Base-by-base conservation (phyloP, 192 early-diverging fungal genomes). In the Coemansia sp. region DNA sequence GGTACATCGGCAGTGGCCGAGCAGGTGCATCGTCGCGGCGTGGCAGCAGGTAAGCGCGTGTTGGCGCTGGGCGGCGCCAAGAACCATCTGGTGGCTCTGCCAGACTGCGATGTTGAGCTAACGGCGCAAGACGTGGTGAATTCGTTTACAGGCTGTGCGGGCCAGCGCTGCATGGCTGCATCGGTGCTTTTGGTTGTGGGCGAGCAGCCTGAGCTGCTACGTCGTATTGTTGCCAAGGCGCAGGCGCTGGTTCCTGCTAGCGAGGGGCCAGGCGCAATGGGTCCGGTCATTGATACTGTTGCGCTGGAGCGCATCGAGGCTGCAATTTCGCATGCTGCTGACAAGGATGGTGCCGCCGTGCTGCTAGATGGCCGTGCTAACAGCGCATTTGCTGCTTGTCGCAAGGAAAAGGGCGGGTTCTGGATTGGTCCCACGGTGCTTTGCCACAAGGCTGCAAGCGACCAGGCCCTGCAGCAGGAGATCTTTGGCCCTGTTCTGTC, bases 401-500 rank as follows among this genome's bases (percentile, higher is more conserved):
- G 60, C 2, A 46, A 59, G 9, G 47, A 59, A 11, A 56, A 71
- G 26, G 64, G 62, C 18, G 90, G 90, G 1, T 88, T 73, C 68
- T 92, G 87, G 86, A 61, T 89, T 10, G 90, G 88, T 5, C 88
- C 90, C 1, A 85, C 88, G 0, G 72, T 92, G 6, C 65, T 92
- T 33, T 48, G 66, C 37, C 90, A 91, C 57, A 72, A 60, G 6
- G 72, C 71, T 39, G 60, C 78, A 28, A 52, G 57, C 26, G 89
- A 90, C 50, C 39, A 57, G 9, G 88, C 88, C 21, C 72, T 91
- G 60, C 80, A 84, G 45, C 81, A 84, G 45, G 91, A 92, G 79
- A 90, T 92, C 50, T 92, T 92, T 81, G 91, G 91, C 7, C 91
- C 91, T 0, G 87, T 88, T 6, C 62, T 92, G 47, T 84, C 83